Evolutionary conservation across 805 yeast genomes (phyloP), one percentile per base, ranked within the genome.

Genomic region (Lipomyces mesembrius): DNA sequence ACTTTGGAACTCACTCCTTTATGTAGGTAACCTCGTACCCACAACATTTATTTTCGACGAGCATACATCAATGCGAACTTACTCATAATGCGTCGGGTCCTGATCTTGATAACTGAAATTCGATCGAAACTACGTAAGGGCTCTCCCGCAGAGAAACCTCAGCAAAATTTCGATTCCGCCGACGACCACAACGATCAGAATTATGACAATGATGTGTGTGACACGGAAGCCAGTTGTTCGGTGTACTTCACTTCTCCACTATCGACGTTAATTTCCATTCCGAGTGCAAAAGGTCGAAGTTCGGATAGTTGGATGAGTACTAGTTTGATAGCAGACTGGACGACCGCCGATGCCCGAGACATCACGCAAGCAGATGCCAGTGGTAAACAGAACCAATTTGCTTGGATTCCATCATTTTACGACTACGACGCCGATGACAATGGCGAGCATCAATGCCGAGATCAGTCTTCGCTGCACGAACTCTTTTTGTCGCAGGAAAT

Each of bases 181-280:
- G 49, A n/a, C 49, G 22, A 43, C 20, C 49, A 43, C 3, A 43
- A n/a, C 14, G 49, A 43, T 17, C 49, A 43, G 14, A 17, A n/a
- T 37, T 3, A 14, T 2, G 1, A 37, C 14, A 4, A 37, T 17
- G 20, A 17, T 17, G 49, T 43, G 20, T 22, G 20, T 43, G 49
- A 17, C 8, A 17, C 7, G 49, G 49, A 43, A 17, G 49, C 49
- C 49, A 43, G 49, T n/a, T 43, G 22, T 43, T 56, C 59, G 14
- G 59, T 56, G 9, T 56, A 35, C 49, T 56, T 56, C 17, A 56
- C 59, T 25, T 56, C 59, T 11, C 49, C 59, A 17, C 20, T 56
- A 25, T 22, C 43, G n/a, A 25, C 59, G 27, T 5, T 17, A 27
- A 22, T 35, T 56, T 22, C 34, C n/a, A 12, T 25, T 34, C 11